Evolutionary conservation across 2,329 filamentous ascomycete species (phyloP), one percentile per base, ranked within the genome.

Genomic region (Ascochyta clinopodiicola): DNA sequence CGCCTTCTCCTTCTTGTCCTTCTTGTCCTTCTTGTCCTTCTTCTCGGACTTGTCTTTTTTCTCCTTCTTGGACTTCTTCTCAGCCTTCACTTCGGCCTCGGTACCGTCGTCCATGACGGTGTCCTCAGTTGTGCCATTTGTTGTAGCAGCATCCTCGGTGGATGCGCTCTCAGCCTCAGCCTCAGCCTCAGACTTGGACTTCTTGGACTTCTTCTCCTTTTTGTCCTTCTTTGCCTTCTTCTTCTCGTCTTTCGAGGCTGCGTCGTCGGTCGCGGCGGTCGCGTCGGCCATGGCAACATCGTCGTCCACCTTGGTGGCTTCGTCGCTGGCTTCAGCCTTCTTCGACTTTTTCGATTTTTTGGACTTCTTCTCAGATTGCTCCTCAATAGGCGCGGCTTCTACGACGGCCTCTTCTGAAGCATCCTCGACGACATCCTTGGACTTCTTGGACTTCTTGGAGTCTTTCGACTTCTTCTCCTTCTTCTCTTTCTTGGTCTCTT

Each of bases 361-460:
- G 4, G 63, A 54, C 47, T 63, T 68, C 49, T 65, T 67, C 35
- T 61, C 55, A 35, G 60, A 62, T 44, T 62, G 60, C 31, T 64
- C 57, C 34, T 63, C 62, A 17, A 53, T 59, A 56, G 58, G 49
- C 19, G 57, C 55, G 31, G 45, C 57, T 24, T 68, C 63, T 32
- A 51, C 39, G 5, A 44, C 50, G 7, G 44, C 60, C 17, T 65
- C 63, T 24, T 52, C 51, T n/a, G 49, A 38, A 10, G 40, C 47
- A 46, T 59, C 64, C 50, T 65, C 59, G 25, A 47, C 44, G 27
- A 53, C 37, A 27, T 65, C 68, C 52, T 70, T 72, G 19, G 64
- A 65, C 46, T 73, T 74, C 51, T 73, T 73, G 2, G 62, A 64
- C 52, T 71, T 73, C 40, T 74, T 72, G 0, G 62, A 54, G 21